Evolutionary conservation across 257 asterid species (phyloP), one percentile per base, ranked within the genome.

Genomic region (Nicotiana attenuata): DNA sequence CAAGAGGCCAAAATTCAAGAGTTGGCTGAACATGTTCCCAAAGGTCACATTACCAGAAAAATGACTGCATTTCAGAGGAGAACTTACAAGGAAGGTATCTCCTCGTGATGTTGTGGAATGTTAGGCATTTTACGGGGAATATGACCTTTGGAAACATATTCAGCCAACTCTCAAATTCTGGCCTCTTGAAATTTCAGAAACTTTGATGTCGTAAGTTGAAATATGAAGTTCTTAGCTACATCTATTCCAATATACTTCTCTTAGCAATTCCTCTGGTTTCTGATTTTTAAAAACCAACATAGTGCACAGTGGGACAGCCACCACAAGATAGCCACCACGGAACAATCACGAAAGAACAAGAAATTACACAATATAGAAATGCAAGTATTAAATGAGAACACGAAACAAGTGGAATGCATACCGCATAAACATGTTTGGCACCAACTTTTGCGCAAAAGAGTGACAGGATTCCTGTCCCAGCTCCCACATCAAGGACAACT

Each of bases 1-100:
- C 98, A 95, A 87, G 98, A 95, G 98, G 98, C 97, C 47, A 95
- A 95, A 88, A 89, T 95, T 83, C 98, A 95, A 88, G 99, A 93
- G 81, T 86, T 95, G 75, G 83, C 99, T 29, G 99, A 95, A 81
- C 98, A 95, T 89, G 98, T 93, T 45, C 98, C 98, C 17, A 93
- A 95, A 87, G 98, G 99, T 76, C 99, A 95, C 82, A 93, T 95
- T 80, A 97, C 99, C 63, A 89, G 98, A 77, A 71, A 92, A 53
- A 93, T 91, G 98, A 92, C 99, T 19, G 78, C 98, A 93, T 85
- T 89, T 93, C 78, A 89, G 98, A 89, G 98, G 98, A 82, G 98
- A 95, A 82, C 97, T 95, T 66, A 91, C 97, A 0, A 88, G 99
- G 81, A 95, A 93, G 95, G 98, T 91, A 68, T 85, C 92, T 80